A percentile compares a stretch with the other conserved stretches of the same genome.
Evolutionary conservation across 2,329 filamentous ascomycete genomes (phyloP).

Genomic region (Atkinsonella hypoxylon): DNA sequence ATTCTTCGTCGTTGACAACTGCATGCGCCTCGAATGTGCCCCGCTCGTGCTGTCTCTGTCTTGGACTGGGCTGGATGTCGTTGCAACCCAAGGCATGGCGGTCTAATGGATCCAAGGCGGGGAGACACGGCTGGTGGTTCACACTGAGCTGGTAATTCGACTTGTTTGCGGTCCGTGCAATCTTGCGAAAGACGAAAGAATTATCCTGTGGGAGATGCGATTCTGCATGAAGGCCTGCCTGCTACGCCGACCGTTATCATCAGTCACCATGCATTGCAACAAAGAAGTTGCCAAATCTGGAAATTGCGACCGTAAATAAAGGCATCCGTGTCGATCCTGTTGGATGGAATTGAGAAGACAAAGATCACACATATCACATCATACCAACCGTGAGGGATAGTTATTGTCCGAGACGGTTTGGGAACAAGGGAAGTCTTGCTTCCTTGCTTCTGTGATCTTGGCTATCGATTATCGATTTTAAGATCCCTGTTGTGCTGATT

Average conservation of each 20-base stretch:
- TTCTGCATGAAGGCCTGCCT: neutral
- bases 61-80: neutral
- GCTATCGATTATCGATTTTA: too few species aligned
- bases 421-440: too few species aligned
- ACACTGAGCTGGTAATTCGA: neutral
- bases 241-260: neutral
- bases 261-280: neutral
- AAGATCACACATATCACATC: neutral
- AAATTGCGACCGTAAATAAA: neutral
- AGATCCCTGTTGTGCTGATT: too few species aligned
- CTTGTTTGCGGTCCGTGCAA: neutral
- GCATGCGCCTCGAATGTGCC: too few species aligned
- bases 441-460: too few species aligned
- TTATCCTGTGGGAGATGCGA: neutral
- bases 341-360: neutral
- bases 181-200: neutral
- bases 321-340: neutral
- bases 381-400: neutral
- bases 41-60: too few species aligned
- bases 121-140: neutral
- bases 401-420: neutral
- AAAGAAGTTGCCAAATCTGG: too few species aligned
- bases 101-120: neutral
- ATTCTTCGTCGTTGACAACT: too few species aligned
- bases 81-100: neutral